These are phyloP conservation scores for Kodamaea fungicola DNA, from an alignment of 1,139 yeast species.

Conservation along the genomic window DNA sequence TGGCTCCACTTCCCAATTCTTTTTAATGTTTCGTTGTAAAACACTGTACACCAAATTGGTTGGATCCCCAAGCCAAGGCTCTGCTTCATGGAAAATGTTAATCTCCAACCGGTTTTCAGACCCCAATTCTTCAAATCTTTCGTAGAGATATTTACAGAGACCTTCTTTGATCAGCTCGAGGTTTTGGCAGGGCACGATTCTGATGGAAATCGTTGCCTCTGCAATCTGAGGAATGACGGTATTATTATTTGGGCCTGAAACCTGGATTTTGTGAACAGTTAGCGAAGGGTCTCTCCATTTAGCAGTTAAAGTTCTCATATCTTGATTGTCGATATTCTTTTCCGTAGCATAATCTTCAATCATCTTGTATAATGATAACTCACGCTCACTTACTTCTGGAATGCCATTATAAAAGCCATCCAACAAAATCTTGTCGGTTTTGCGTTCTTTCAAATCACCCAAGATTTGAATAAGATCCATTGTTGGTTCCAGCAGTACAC, in stretches of 20 bases:
- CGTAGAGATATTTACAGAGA: conserved; percentile 44
- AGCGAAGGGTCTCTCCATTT: conserved; percentile 92
- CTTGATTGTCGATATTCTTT: conserved; percentile 24
- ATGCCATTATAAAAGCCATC: conserved; percentile 72
- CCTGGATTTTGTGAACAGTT: conserved; percentile 81
- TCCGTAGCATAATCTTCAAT: conserved; percentile 43
- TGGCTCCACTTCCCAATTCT: conserved; percentile 71
- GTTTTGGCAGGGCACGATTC: conserved; percentile 89
- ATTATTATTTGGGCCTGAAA: conserved; percentile 85
- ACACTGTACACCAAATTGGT: conserved; percentile 67
- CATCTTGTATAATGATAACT: conserved; percentile 57
- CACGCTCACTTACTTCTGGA: conserved; percentile 52
- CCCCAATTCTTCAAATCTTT: conserved; percentile 42
- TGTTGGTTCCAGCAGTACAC: conserved; percentile 83
- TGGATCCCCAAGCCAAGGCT: conserved; percentile 95
- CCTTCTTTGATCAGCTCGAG: conserved; percentile 52
- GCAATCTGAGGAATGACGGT: conserved; percentile 88
- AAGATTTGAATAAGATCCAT: conserved; percentile 76
- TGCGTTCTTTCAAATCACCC: conserved; percentile 56
- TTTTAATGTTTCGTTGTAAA: conserved; percentile 53
- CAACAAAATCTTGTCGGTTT: conserved; percentile 46
- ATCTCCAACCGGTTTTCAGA: conserved; percentile 62
- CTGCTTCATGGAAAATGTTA: conserved; percentile 76
- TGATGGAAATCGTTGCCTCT: conserved; percentile 70
- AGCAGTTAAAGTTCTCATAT: conserved; percentile 58